Evolutionary conservation across 73 alveolate genomes (phyloP).

Genomic region (Paramecium tetraurelia): DNA sequence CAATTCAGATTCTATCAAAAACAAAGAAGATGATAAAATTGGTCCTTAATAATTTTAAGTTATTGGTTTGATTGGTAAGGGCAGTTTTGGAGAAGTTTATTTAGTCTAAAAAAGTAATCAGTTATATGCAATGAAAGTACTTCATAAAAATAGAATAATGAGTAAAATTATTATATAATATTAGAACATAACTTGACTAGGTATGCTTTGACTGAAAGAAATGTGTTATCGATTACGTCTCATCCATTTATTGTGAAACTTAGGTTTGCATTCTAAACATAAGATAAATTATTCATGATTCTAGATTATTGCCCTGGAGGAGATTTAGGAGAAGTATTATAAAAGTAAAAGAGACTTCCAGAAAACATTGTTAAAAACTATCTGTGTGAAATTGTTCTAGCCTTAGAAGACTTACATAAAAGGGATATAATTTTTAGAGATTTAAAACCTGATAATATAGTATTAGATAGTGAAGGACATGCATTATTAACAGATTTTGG

Average conservation of each 20-base stretch:
- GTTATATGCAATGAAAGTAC: slow-evolving; percentile 70
- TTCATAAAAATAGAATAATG: slow-evolving; percentile 63
- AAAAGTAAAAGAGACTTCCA: slow-evolving; percentile 81
- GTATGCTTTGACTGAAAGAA: slow-evolving; percentile 94
- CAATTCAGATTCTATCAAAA: slow-evolving; percentile 10
- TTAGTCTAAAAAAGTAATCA: slow-evolving; percentile 75
- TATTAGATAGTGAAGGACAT: slow-evolving; percentile 90
- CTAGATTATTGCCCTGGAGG: slow-evolving; percentile 96
- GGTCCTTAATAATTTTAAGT: slow-evolving; percentile 45
- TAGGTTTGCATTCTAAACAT: slow-evolving; percentile 91
- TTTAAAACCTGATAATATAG: slow-evolving; percentile 83
- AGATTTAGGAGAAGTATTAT: slow-evolving; percentile 84
- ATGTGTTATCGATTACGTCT: slow-evolving; percentile 83
- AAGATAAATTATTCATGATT: slow-evolving; percentile 83
- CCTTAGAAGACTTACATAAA: slow-evolving; percentile 88
- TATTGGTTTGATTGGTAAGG: slow-evolving; percentile 76
- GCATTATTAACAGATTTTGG: slow-evolving; percentile 97
- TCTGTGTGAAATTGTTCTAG: slow-evolving; percentile 86
- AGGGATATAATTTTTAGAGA: slow-evolving; percentile 88
- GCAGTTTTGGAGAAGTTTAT: slow-evolving; percentile 56
- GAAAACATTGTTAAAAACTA: slow-evolving; percentile 90
- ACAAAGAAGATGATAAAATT: slow-evolving; percentile 45
- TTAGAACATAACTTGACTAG: slow-evolving; percentile 78
- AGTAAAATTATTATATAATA: not conserved
- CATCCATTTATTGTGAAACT: slow-evolving; percentile 89